phyloP scores from a whole-genome alignment of 78 protist genomes.

The Mantamonas sphyraenae region DNA sequence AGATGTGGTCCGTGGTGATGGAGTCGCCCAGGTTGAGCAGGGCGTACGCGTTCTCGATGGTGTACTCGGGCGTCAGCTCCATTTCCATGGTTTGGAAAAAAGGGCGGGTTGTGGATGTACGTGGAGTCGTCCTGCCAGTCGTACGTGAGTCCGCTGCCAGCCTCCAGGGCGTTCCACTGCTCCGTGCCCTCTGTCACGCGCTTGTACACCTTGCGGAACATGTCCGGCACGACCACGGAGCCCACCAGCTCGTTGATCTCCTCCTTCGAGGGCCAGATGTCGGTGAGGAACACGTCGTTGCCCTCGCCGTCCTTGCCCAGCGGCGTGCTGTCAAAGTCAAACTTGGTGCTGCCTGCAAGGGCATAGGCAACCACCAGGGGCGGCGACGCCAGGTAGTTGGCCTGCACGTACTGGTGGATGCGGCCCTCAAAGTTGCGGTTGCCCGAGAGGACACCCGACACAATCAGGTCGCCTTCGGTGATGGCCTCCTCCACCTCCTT shows the following conservation, averaged over 20 bases:
- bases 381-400: constrained; percentile 83
- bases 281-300: constrained; percentile 59
- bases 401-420: constrained; percentile 63
- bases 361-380: constrained; percentile 82
- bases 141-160: constrained; percentile 48
- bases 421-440: constrained; percentile 87
- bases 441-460: constrained; percentile 73
- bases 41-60: constrained; percentile 41
- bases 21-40: constrained; percentile 76
- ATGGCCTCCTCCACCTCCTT: constrained; percentile 56
- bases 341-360: constrained; percentile 71
- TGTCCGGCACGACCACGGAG: constrained; percentile 10
- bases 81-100: constrained; percentile 52
- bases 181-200: constrained; percentile 56
- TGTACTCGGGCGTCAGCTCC: neutral
- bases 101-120: constrained; percentile 76
- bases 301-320: constrained; percentile 47
- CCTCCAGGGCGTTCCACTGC: constrained; percentile 61
- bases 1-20: constrained; percentile 80
- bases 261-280: constrained; percentile 79
- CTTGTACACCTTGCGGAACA: constrained; percentile 56
- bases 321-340: constrained; percentile 59
- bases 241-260: constrained; percentile 32
- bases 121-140: constrained; percentile 79
- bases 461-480: constrained; percentile 49